These are phyloP conservation scores for Huntiella savannae DNA, from an alignment of 2,329 filamentous ascomycete species.

Conservation along the genomic window DNA sequence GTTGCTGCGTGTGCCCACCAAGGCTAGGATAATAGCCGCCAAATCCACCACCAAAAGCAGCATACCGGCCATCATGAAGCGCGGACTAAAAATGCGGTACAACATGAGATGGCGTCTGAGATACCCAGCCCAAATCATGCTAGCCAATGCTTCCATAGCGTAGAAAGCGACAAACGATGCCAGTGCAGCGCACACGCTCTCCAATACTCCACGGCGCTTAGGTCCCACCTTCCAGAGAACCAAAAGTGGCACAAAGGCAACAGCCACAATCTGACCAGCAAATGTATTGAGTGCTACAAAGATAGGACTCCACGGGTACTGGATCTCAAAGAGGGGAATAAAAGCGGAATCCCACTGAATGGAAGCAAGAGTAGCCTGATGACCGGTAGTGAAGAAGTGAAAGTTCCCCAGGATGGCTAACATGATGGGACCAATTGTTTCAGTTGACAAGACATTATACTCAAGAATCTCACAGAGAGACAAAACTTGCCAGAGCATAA, in stretches of 20 bases:
- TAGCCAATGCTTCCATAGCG: conserved; percentile 64
- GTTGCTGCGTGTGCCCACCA: conserved; percentile 58
- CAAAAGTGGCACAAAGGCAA: conserved; percentile 58
- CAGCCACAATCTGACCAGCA: conserved; percentile 70
- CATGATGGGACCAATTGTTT: conserved; percentile 64
- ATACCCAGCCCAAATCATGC: conserved; percentile 77
- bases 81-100: conserved; percentile 78
- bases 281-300: conserved; percentile 74
- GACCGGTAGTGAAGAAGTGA: conserved; percentile 94
- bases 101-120: conserved; percentile 87
- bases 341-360: conserved; percentile 97
- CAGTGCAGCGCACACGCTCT: conserved; percentile 49
- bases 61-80: conserved; percentile 67
- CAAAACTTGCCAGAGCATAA: conserved; percentile 78
- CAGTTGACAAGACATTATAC: conserved; percentile 39
- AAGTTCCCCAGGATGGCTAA: conserved; percentile 80
- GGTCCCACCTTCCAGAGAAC: conserved; percentile 80
- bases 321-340: conserved; percentile 62
- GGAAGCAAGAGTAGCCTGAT: conserved; percentile 69
- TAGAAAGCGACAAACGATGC: conserved; percentile 66
- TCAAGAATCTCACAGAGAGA: conserved; percentile 50
- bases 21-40: conserved; percentile 48
- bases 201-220: conserved; percentile 48
- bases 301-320: conserved; percentile 78
- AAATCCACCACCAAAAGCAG: conserved; percentile 62